Conservation (phyloP, 306 rosid species). For the Mimosa pudica region DNA sequence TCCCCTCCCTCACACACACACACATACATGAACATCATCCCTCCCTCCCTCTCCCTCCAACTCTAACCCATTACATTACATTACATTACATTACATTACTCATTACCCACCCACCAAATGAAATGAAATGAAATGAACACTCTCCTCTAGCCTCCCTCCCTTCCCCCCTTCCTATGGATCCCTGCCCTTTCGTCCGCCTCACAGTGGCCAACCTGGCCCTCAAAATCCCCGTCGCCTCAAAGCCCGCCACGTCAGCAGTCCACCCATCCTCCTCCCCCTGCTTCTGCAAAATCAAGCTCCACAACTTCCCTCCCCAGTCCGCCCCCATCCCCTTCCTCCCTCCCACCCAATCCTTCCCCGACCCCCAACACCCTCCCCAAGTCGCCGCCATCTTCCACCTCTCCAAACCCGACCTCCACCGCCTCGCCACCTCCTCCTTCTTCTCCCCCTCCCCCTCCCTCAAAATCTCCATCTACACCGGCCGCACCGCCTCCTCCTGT, state of each 20-base stretch:
- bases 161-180: conserved; percentile 57
- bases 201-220: conserved; percentile 72
- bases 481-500: conserved; percentile 61
- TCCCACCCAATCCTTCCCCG: conserved; percentile 45
- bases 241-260: conserved; percentile 67
- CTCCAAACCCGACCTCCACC: conserved; percentile 58
- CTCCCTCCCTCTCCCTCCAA: not conserved
- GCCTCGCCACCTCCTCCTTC: conserved; percentile 45
- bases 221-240: conserved; percentile 74
- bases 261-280: conserved; percentile 80
- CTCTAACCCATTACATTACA: too few species aligned
- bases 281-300: conserved; percentile 72
- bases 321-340: conserved; percentile 64
- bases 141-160: not conserved
- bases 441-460: conserved; percentile 51
- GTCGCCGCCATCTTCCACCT: conserved; percentile 71
- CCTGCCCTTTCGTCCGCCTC: conserved; percentile 71
- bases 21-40: not conserved
- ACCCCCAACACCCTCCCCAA: conserved; percentile 39
- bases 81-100: too few species aligned
- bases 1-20: too few species aligned
- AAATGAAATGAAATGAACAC: too few species aligned
- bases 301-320: conserved; percentile 59
- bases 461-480: conserved; percentile 63
- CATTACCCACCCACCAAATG: too few species aligned